Percentiles rank a stretch among this genome's conserved stretches.
Evolutionary conservation across 1,139 yeast genomes (phyloP).

Genomic region (Candida buenavistaensis): DNA sequence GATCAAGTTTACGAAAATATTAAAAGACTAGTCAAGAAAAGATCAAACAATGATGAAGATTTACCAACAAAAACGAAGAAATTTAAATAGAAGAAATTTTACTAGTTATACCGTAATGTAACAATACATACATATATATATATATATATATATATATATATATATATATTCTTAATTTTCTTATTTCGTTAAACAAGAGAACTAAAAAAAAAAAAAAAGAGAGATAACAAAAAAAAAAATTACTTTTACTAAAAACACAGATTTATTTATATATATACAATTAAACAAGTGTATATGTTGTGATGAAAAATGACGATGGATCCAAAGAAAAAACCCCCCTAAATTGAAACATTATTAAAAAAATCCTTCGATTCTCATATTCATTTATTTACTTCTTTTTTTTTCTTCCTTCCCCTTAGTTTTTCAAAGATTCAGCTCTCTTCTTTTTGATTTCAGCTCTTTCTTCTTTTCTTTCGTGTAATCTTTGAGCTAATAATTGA

Average conservation of each 20-base stretch:
- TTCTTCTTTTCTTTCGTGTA: constrained; percentile 97
- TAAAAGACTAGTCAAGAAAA: constrained; percentile 54
- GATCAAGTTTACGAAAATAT: constrained; percentile 77
- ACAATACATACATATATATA: not conserved
- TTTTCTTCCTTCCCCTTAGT: constrained; percentile 6
- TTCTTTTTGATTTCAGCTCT: constrained; percentile 98
- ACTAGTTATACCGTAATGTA: no score
- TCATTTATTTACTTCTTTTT: constrained; percentile 2
- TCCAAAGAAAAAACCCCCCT: not conserved
- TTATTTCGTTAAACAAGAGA: no score
- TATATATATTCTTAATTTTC: no score
- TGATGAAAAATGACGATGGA: not conserved
- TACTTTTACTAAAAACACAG: not conserved
- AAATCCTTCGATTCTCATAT: no score
- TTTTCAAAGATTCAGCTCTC: constrained; percentile 86
- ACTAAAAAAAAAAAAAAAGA: no score
- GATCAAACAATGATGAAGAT: constrained; percentile 15
- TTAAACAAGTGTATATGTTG: not conserved
- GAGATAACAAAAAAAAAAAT: no score
- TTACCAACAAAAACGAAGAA: constrained; percentile 7
- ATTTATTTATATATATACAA: not conserved
- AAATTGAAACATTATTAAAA: no score
- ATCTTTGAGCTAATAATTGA: constrained; percentile 96
- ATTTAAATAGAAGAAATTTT: not conserved
- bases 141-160: no score